Evolutionary conservation across 176 grass and related monocot genomes (phyloP), one percentile per base, ranked within the genome.

Genomic region (Eleusine indica): DNA sequence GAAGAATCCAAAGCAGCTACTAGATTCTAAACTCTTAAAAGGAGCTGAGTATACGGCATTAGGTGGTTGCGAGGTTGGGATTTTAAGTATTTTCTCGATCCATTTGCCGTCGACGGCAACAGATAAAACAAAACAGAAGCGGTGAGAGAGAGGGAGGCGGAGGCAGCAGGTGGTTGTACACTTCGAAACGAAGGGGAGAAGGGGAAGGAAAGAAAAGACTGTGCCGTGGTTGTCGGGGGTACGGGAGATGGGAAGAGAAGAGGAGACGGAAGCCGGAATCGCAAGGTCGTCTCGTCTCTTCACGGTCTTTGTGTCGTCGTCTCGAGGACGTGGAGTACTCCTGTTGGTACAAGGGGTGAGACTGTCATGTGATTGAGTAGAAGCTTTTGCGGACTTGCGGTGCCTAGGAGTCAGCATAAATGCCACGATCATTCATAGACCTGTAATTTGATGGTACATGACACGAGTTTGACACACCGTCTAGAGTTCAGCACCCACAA

Each of bases 71-170:
- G 46, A 37, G 44, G 72, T 38, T 40, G 60, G 73, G 22, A 13
- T 52, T 79, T 74, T 42, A 67, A 73, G 60, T 38, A 61, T 18
- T 39, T 68, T 56, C 62, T 74, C 66, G 83, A 88, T 88, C 82
- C 82, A 83, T 46, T 44, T 56, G 43, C 35, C 9, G 48, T 38
- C 60, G 70, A 77, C 17, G 32, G 53, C 22, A 65, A 51, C 78
- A 39, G 81, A 67, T 5, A 61, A 84, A 61, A 79, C 18, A 28
- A 68, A 75, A 74, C 56, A 52, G 49, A 44, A 49, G 87, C 11
- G 43, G 67, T 0, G 15, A 43, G 40, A 0, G 52, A 41, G 38
- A 25, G 42, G 1, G 2, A 46, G 11, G 16, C 5, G 32, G 43
- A 35, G 28, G 81, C 43, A 49, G 79, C n/a, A n/a, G 46, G 47